These are phyloP conservation scores for Vickermania spadyakhi DNA, from an alignment of 208 protist genomes.

Conservation along the genomic window DNA sequence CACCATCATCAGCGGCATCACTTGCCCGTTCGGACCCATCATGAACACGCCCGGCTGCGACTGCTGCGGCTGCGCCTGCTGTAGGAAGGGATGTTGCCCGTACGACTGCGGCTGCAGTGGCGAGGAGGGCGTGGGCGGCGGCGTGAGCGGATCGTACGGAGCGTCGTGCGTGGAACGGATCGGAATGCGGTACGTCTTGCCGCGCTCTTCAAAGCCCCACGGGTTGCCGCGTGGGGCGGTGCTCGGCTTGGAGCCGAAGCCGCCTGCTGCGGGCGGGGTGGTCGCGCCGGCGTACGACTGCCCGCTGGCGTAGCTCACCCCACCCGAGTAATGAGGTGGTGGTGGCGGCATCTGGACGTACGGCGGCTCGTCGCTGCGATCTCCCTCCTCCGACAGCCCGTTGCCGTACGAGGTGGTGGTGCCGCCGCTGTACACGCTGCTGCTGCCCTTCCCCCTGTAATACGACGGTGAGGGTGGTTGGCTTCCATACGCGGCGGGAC, in stretches of 20 bases:
- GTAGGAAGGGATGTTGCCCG: background rate
- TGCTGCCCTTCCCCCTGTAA: background rate
- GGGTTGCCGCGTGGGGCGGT: background rate
- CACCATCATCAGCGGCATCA: background rate
- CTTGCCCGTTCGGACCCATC: background rate
- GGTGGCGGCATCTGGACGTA: background rate
- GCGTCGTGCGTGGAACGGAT: background rate
- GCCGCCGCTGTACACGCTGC: background rate
- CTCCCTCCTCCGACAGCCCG: background rate
- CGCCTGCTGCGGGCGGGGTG: background rate
- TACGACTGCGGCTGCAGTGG: background rate
- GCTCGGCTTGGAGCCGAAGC: background rate
- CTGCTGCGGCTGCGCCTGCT: background rate
- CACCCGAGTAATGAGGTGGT: background rate
- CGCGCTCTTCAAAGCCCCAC: constrained; percentile 3
- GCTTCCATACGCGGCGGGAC: background rate
- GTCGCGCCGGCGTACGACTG: background rate
- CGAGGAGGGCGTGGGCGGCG: background rate
- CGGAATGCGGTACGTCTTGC: constrained; percentile 1
- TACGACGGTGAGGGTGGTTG: background rate
- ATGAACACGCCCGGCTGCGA: background rate
- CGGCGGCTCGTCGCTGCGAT: background rate
- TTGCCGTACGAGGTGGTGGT: background rate
- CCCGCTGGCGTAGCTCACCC: background rate
- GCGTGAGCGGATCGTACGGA: background rate